These are phyloP conservation scores for Globisporangium spiculum DNA, from an alignment of 352 stramenopile genomes.

Conservation along the genomic window DNA sequence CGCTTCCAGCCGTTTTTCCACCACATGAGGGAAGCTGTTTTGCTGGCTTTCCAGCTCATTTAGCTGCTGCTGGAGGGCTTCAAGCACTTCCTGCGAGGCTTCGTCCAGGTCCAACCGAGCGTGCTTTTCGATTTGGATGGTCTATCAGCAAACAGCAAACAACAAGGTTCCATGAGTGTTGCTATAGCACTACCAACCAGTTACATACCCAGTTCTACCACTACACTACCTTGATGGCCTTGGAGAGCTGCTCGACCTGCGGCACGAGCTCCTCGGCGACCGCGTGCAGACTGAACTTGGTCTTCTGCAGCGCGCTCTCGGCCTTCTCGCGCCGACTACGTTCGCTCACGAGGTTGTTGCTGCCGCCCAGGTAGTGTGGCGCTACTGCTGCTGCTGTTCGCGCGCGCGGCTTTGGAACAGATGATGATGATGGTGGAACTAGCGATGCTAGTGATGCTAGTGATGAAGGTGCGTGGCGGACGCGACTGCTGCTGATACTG, in stretches of 20 bases:
- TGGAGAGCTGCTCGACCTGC: conserved; percentile 43
- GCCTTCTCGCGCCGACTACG: conserved; percentile 53
- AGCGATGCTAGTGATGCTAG: neutral
- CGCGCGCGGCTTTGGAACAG: neutral
- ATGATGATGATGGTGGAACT: neutral
- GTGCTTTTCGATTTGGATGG: conserved; percentile 54
- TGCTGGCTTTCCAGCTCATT: conserved; percentile 39
- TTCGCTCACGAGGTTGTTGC: conserved; percentile 62
- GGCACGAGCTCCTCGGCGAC: conserved; percentile 42
- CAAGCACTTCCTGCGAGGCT: conserved; percentile 52
- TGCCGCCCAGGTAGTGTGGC: conserved; percentile 59
- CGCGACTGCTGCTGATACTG: neutral
- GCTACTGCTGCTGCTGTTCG: neutral
- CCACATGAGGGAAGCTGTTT: conserved; percentile 22
- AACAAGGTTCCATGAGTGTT: no score
- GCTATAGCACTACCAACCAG: no score
- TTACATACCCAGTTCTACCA: neutral
- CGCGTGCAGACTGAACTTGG: conserved; percentile 30
- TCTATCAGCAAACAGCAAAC: conserved; percentile 19
- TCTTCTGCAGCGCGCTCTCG: conserved; percentile 40
- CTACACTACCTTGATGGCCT: conserved; percentile 41
- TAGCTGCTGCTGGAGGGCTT: conserved; percentile 57
- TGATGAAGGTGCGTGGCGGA: neutral
- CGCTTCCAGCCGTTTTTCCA: conserved; percentile 33
- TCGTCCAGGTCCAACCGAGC: conserved; percentile 57